Conservation (phyloP, 192 early-diverging fungal species). For the Coemansia sp. region DNA sequence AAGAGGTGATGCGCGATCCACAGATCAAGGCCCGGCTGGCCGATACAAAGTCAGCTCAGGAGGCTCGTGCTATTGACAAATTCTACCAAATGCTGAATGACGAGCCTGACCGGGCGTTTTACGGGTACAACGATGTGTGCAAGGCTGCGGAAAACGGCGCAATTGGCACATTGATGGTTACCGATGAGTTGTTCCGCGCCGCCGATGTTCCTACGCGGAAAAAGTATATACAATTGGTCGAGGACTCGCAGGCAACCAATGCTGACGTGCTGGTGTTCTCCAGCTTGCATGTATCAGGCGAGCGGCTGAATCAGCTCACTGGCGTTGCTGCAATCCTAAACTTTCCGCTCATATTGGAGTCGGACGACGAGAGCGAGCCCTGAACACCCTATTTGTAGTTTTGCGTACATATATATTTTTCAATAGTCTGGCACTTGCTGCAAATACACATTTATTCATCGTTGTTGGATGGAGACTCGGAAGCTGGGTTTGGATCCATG, state of each 20-base stretch:
- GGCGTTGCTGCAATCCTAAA: slow-evolving; percentile 93
- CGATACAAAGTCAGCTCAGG: slow-evolving; percentile 90
- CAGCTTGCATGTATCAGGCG: slow-evolving; percentile 91
- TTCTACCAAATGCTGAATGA: slow-evolving; percentile 90
- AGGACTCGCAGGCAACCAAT: slow-evolving; percentile 69
- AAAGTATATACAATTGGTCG: slow-evolving; percentile 87
- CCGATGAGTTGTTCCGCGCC: slow-evolving; percentile 90
- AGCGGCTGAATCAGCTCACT: slow-evolving; percentile 90
- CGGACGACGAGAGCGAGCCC: slow-evolving; percentile 54
- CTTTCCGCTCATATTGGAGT: slow-evolving; percentile 88
- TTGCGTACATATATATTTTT: not conserved
- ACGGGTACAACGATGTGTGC: slow-evolving; percentile 82
- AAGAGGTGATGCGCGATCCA: slow-evolving; percentile 89
- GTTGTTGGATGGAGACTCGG: too few relatives aligned
- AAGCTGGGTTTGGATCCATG: slow-evolving; percentile 4
- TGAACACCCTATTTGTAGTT: not conserved
- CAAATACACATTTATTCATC: not conserved
- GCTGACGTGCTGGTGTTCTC: slow-evolving; percentile 88
- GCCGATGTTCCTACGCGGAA: slow-evolving; percentile 79
- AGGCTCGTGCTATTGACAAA: slow-evolving; percentile 75
- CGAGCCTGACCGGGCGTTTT: slow-evolving; percentile 90
- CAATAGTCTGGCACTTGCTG: not conserved
- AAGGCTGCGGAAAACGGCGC: slow-evolving; percentile 84
- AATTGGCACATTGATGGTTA: slow-evolving; percentile 84
- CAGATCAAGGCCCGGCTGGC: slow-evolving; percentile 72